Evolutionary conservation across 345 rosid genomes (phyloP).

Genomic region (Excoecaria agallocha): DNA sequence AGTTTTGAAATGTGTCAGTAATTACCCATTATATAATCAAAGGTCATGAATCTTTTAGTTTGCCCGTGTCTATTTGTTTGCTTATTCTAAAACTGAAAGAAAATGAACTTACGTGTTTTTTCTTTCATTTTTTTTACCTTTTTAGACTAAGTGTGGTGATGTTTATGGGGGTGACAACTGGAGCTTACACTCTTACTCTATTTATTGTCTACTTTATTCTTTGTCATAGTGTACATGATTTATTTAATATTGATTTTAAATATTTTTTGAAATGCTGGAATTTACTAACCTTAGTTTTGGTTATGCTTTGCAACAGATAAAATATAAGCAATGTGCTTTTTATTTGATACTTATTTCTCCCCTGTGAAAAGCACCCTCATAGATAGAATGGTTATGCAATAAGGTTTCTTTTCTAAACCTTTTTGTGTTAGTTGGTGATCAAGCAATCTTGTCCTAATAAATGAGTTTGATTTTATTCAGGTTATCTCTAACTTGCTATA

Average conservation of each 20-base stretch:
- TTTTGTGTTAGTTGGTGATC: constrained; percentile 17
- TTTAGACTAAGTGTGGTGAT: constrained; percentile 86
- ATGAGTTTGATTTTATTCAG: constrained; percentile 37
- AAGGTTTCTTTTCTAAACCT: constrained; percentile 50
- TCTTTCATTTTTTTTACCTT: background rate
- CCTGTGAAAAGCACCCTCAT: constrained; percentile 84
- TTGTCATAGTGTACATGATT: constrained; percentile 2
- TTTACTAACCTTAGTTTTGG: constrained; percentile 8
- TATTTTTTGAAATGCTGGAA: background rate
- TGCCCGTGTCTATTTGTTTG: background rate
- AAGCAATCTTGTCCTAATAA: constrained; percentile 13
- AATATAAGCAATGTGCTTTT: constrained; percentile 76
- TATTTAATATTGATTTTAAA: background rate
- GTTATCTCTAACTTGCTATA: constrained; percentile 80
- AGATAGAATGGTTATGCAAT: constrained; percentile 82
- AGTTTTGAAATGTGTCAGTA: constrained; percentile 14
- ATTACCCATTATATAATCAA: background rate
- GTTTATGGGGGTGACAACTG: constrained; percentile 99
- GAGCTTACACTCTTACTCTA: constrained; percentile 86
- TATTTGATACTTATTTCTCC: constrained; percentile 96
- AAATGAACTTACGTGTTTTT: constrained; percentile 14
- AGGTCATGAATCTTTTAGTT: background rate
- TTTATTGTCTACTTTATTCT: constrained; percentile 67
- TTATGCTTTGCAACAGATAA: constrained; percentile 57
- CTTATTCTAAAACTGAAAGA: constrained; percentile 1